Evolutionary conservation across 208 protist genomes (phyloP).

Genomic region (Crithidia sp.): DNA sequence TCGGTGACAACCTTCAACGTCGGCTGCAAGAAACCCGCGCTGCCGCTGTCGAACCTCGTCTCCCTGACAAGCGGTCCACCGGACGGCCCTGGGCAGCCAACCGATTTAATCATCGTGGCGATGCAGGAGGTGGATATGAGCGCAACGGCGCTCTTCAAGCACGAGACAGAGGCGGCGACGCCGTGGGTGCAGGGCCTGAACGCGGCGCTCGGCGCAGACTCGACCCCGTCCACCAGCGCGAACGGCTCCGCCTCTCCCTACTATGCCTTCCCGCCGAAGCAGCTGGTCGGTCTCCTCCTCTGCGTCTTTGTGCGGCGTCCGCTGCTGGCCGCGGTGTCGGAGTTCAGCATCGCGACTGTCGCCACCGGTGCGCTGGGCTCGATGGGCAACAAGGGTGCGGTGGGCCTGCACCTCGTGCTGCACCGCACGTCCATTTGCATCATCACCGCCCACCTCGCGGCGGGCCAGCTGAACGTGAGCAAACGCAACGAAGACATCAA

Average conservation of each 20-base stretch:
- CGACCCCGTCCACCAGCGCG: constrained; percentile 12
- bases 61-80: constrained; percentile 21
- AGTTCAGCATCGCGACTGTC: constrained; percentile 66
- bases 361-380: constrained; percentile 85
- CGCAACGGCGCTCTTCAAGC: constrained; percentile 82
- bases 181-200: constrained; percentile 74
- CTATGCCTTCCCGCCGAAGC: constrained; percentile 76
- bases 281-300: constrained; percentile 88
- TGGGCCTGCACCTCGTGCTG: constrained; percentile 81
- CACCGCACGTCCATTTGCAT: constrained; percentile 86
- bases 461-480: constrained; percentile 82
- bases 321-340: constrained; percentile 57
- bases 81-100: constrained; percentile 22
- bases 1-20: constrained; percentile 88
- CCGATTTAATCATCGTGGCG: constrained; percentile 82
- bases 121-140: constrained; percentile 95
- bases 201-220: constrained; percentile 62
- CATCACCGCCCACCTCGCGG: constrained; percentile 94
- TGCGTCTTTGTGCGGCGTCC: constrained; percentile 79
- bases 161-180: constrained; percentile 80
- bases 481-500: constrained; percentile 93
- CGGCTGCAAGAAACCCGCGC: constrained; percentile 76
- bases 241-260: constrained; percentile 40
- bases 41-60: constrained; percentile 41
- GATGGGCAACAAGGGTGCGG: constrained; percentile 94